Evolutionary conservation across 441 rosid species (phyloP).

Genomic region (Erodium moschatum): DNA sequence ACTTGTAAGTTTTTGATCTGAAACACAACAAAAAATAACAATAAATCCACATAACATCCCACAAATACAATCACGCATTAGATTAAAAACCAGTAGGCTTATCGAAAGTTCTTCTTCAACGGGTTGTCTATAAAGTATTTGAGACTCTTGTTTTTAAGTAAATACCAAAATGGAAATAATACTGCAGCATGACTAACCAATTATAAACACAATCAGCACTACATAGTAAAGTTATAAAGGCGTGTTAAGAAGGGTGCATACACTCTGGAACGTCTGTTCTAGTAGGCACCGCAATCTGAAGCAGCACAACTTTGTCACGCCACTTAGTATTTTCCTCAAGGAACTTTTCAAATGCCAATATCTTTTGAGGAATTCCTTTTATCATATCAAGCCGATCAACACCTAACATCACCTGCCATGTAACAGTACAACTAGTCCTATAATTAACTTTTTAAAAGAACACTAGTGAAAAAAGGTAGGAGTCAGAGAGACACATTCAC

Average conservation of each 20-base stretch:
- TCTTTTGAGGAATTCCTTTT: slow-evolving; percentile 98
- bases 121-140: not conserved
- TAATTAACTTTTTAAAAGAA: not conserved
- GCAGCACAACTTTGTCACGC: slow-evolving; percentile 94
- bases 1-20: slow-evolving; percentile 99
- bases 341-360: slow-evolving; percentile 95
- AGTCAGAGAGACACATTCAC: not conserved
- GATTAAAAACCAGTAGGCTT: not conserved
- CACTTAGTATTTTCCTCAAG: slow-evolving; percentile 86
- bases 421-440: slow-evolving; percentile 5
- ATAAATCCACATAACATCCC: not conserved
- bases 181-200: not conserved
- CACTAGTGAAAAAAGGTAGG: not conserved
- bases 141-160: not conserved
- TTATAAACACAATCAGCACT: not conserved
- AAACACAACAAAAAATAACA: slow-evolving; percentile 14
- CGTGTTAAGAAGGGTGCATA: slow-evolving; percentile 33
- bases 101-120: not conserved
- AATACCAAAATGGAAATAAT: not conserved
- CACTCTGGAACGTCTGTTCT: slow-evolving; percentile 99
- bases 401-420: slow-evolving; percentile 84
- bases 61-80: slow-evolving; percentile 7
- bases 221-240: not conserved
- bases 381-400: slow-evolving; percentile 99
- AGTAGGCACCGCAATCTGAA: slow-evolving; percentile 99